Base-by-base conservation (phyloP, 352 stramenopile genomes). In the Pythium dissotocum region DNA sequence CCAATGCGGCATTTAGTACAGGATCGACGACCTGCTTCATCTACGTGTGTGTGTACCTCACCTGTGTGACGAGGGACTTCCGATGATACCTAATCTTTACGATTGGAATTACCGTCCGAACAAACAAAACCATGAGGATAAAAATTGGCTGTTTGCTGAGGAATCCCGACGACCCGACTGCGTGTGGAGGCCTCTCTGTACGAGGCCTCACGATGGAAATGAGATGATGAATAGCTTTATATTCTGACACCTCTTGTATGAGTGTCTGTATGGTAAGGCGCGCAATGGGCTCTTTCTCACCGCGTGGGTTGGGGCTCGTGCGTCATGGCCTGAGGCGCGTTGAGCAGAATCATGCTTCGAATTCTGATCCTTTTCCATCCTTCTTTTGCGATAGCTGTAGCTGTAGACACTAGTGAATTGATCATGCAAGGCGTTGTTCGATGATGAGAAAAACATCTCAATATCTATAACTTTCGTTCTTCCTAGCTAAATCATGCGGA, bases 171-270 rank as follows among this genome's bases (percentile, higher is more conserved):
- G 53, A 40, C 21, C 18, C 38, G 13, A 40, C 10, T 30, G n/a
- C 33, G 42, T 10, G 30, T 24, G 12, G 33, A 30, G 28, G 28
- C 28, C 28, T 30, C 28, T 30, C 28, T 30, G 28, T 30, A 30
- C 4, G 28, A 30, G 28, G 28, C 6, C 21, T 24, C 16, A 33
- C 8, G 26, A 51, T 30, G 30, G 62, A 61, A 71, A 77, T 64
- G 85, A 86, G 64, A 67, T 91, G 85, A 94, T 94, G 85, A 94
- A 91, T 90, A 91, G 85, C 85, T 91, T 83, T 77, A 80, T 83
- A 87, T 91, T 92, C 85, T 94, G 85, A 94, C 85, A 94, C 85
- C 85, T 94, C 85, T 94, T 94, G 85, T 94, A 92, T 94, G 85
- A 94, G 85, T 89, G 79, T 75, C 69, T 61, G 63, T 73, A 44